phyloP scores from a whole-genome alignment of 2,329 filamentous ascomycete species.

The Neonectria neomacrospora region DNA sequence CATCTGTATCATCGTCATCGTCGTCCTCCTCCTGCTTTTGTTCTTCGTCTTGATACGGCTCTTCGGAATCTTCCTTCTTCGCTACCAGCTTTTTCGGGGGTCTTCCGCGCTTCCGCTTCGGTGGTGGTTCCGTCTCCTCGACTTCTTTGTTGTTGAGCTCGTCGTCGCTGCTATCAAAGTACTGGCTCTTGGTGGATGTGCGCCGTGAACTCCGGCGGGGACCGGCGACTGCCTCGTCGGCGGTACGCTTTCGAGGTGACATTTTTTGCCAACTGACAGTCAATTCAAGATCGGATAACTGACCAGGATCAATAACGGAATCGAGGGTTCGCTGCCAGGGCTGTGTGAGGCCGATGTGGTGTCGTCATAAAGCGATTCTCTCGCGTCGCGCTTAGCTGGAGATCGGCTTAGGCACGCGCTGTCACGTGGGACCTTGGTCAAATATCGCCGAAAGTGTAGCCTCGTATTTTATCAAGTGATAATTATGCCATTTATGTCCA shows the following conservation, averaged over 20 bases:
- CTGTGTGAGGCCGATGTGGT: not conserved
- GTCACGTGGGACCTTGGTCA: conserved; percentile 16
- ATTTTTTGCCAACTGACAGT: conserved; percentile 41
- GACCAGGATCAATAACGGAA: not conserved
- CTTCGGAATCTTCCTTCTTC: conserved; percentile 42
- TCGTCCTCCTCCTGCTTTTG: conserved; percentile 35
- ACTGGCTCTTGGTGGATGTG: conserved; percentile 61
- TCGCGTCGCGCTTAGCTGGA: conserved; percentile 17
- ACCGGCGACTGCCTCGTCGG: conserved; percentile 44
- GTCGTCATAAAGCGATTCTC: conserved; percentile 8
- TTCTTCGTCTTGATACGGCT: conserved; percentile 41
- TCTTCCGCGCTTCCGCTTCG: conserved; percentile 45
- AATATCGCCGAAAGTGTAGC: not conserved
- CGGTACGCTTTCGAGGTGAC: conserved; percentile 54
- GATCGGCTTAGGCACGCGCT: conserved; percentile 12
- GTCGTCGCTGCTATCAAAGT: conserved; percentile 56
- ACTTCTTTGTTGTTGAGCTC: conserved; percentile 28
- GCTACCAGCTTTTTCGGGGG: conserved; percentile 37
- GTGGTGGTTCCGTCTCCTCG: conserved; percentile 38
- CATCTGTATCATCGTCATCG: conserved; percentile 42
- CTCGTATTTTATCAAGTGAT: no score
- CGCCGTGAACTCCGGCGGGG: conserved; percentile 61
- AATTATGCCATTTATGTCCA: not conserved
- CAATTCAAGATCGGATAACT: not conserved
- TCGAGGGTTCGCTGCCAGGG: not conserved